These are phyloP conservation scores for Thermomucor indicae-seudaticae DNA, from an alignment of 371 early-diverging fungal genomes.

Conservation along the genomic window DNA sequence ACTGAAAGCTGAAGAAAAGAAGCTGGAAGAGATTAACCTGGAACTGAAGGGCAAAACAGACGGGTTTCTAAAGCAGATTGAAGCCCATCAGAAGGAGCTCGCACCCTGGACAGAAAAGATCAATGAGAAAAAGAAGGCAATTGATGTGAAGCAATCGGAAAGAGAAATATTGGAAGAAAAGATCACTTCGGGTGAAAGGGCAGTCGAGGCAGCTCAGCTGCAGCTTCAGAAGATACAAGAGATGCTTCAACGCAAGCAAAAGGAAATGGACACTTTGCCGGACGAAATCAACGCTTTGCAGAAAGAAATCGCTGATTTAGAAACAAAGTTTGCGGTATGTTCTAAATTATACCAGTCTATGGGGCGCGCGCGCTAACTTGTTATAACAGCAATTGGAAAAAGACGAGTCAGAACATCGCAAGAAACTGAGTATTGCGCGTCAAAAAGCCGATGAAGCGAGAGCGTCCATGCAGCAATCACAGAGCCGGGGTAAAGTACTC, in stretches of 20 bases:
- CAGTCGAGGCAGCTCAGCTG: slow-evolving; percentile 62
- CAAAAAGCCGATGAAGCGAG: slow-evolving; percentile 69
- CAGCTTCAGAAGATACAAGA: slow-evolving; percentile 34
- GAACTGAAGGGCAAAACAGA: slow-evolving; percentile 85
- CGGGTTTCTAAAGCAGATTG: slow-evolving; percentile 63
- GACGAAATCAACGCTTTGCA: too few species aligned
- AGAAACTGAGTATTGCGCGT: slow-evolving; percentile 36
- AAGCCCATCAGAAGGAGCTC: slow-evolving; percentile 72
- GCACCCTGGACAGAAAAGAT: slow-evolving; percentile 84
- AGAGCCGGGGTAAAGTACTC: slow-evolving; percentile 75
- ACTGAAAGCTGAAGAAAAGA: slow-evolving; percentile 61
- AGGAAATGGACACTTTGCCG: background rate
- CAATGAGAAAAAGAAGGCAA: slow-evolving; percentile 60
- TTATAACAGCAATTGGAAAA: slow-evolving; percentile 7
- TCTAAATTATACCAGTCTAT: background rate
- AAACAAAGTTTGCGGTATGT: too few species aligned
- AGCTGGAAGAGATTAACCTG: slow-evolving; percentile 72
- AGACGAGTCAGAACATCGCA: background rate
- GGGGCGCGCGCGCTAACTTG: background rate
- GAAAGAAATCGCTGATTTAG: too few species aligned
- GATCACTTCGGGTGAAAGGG: slow-evolving; percentile 43
- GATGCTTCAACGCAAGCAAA: slow-evolving; percentile 1
- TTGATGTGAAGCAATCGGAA: slow-evolving; percentile 81
- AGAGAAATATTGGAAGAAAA: slow-evolving; percentile 64
- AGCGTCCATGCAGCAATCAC: slow-evolving; percentile 57